Conservation (phyloP, 2,329 filamentous ascomycete species). For the Leptographium radiaticola region DNA sequence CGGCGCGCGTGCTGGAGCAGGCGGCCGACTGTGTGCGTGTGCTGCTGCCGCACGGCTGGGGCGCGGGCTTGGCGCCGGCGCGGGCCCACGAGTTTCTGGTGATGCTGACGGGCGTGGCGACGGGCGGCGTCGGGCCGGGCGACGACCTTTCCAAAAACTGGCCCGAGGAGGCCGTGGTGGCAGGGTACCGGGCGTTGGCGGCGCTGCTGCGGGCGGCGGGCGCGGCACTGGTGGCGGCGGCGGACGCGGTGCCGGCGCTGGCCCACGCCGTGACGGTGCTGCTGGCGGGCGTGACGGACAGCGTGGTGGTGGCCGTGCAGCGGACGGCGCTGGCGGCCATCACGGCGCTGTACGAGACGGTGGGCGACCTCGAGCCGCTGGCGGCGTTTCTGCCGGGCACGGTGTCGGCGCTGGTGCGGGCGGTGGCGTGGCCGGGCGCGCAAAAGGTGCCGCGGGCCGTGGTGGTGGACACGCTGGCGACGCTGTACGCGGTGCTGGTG, state of each 20-base stretch:
- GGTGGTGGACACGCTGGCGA: constrained; percentile 46
- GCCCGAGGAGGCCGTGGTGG: constrained; percentile 62
- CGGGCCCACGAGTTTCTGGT: constrained; percentile 77
- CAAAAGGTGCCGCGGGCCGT: constrained; percentile 44
- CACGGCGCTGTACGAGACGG: constrained; percentile 43
- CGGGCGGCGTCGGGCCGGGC: constrained; percentile 46
- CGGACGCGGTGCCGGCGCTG: constrained; percentile 54
- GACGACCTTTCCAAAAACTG: constrained; percentile 30
- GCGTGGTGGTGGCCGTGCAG: constrained; percentile 54
- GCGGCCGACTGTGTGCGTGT: constrained; percentile 62
- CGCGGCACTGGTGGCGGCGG: constrained; percentile 9
- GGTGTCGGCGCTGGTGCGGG: constrained; percentile 66
- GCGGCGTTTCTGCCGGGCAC: constrained; percentile 82
- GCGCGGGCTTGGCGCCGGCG: constrained; percentile 51
- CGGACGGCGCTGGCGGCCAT: constrained; percentile 55
- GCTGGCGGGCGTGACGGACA: constrained; percentile 57
- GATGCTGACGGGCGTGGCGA: constrained; percentile 68
- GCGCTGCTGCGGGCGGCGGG: constrained; percentile 50
- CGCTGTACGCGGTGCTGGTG: constrained; percentile 41
- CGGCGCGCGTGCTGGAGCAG: constrained; percentile 60
- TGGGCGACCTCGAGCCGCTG: constrained; percentile 61
- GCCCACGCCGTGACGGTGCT: constrained; percentile 74
- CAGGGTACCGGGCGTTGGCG: constrained; percentile 56
- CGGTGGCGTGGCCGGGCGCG: constrained; percentile 55
- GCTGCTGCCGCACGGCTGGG: constrained; percentile 71